Conservation (phyloP, 192 early-diverging fungal genomes). For the Neocallimastix lanati region DNA sequence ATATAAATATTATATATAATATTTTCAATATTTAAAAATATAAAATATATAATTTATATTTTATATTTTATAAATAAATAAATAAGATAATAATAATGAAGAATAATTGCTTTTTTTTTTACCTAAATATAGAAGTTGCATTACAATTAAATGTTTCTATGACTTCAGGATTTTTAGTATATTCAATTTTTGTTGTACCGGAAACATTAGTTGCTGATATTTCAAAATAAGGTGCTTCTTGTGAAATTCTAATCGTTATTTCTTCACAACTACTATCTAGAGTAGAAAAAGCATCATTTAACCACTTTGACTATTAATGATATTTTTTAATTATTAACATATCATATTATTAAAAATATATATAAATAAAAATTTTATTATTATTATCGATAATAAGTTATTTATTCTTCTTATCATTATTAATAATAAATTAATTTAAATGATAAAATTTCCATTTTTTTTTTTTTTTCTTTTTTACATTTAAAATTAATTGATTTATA, state of each 20-base stretch:
- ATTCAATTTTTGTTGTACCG: neutral
- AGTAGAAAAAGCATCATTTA: neutral
- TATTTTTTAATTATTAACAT: too few species aligned
- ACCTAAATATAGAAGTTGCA: neutral
- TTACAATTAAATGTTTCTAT: neutral
- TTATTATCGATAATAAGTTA: too few species aligned
- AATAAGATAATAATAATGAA: too few species aligned
- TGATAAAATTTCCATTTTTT: too few species aligned
- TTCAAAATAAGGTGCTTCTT: neutral
- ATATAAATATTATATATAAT: too few species aligned
- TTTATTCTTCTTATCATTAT: too few species aligned
- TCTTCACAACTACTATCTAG: neutral
- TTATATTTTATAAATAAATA: too few species aligned
- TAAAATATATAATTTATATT: too few species aligned
- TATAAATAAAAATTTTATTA: too few species aligned
- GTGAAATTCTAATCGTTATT: neutral
- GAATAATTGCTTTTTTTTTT: neutral
- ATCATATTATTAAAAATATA: too few species aligned
- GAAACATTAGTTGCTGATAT: neutral
- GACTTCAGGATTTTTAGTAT: neutral
- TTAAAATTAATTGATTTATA: neutral
- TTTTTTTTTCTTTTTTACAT: neutral
- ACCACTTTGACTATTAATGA: neutral
- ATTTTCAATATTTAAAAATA: too few species aligned
- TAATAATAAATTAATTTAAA: too few species aligned